Evolutionary conservation across 495 filamentous ascomycete genomes (phyloP).

Genomic region (Tetracladium setigerum): DNA sequence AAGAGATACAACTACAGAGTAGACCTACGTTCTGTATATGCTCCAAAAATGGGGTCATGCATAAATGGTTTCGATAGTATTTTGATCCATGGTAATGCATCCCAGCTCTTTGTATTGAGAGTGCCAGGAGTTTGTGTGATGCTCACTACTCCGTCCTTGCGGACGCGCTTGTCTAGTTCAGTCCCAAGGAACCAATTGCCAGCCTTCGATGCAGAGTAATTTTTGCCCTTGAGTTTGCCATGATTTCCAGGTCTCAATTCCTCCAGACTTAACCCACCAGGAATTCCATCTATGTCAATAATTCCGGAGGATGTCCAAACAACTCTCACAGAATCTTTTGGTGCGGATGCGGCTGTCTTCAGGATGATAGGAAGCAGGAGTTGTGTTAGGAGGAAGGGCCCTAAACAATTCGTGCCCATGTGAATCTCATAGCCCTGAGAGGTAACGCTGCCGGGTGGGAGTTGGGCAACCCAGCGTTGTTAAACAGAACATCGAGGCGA

Average conservation of each 20-base stretch:
- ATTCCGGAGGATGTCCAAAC: slow-evolving; percentile 29
- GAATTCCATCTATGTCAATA: slow-evolving; percentile 19
- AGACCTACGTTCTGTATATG: slow-evolving; percentile 3
- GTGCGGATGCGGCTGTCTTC: slow-evolving; percentile 24
- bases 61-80: not conserved
- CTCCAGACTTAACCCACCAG: slow-evolving; percentile 24
- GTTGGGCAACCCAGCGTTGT: slow-evolving; percentile 44
- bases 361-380: slow-evolving; percentile 38
- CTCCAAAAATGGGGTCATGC: slow-evolving; percentile 5
- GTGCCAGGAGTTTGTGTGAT: slow-evolving; percentile 10
- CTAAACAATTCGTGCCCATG: slow-evolving; percentile 32
- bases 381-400: slow-evolving; percentile 34
- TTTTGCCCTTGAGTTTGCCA: not conserved
- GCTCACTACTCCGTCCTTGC: slow-evolving; percentile 3
- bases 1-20: too few relatives aligned
- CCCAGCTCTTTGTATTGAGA: slow-evolving; percentile 4
- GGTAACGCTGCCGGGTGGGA: slow-evolving; percentile 20
- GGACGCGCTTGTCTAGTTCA: slow-evolving; percentile 18
- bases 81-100: not conserved
- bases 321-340: slow-evolving; percentile 30
- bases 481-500: slow-evolving; percentile 45
- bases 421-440: slow-evolving; percentile 33
- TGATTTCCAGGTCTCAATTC: slow-evolving; percentile 18
- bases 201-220: slow-evolving; percentile 27
- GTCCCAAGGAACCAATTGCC: slow-evolving; percentile 27